phyloP scores from a whole-genome alignment of 225 moss, liverwort and hornwort species.

The Straminergon stramineum region DNA sequence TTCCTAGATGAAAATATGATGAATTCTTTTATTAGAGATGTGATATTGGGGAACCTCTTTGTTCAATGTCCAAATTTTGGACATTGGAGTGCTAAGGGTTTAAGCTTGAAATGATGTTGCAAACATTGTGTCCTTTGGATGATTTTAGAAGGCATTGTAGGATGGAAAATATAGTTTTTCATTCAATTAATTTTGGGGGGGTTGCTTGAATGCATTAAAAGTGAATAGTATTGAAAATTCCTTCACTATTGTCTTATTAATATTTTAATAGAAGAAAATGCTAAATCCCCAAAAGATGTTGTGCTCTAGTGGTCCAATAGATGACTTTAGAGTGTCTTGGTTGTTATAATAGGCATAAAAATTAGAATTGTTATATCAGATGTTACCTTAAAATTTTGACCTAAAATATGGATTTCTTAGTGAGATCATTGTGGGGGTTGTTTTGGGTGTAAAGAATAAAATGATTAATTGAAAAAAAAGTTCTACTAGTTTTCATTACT shows the following conservation, averaged over 20 bases:
- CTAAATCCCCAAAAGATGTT: neutral
- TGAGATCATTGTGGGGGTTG: too few species aligned
- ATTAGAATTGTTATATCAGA: too few species aligned
- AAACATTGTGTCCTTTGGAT: accelerated
- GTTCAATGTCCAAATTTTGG: too few species aligned
- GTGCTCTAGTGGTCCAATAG: accelerated
- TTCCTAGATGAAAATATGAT: too few species aligned
- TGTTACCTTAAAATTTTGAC: too few species aligned
- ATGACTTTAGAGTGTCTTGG: accelerated
- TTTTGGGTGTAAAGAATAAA: neutral
- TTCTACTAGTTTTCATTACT: neutral
- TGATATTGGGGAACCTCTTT: too few species aligned
- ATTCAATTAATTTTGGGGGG: neutral
- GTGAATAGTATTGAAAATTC: neutral
- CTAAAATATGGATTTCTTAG: too few species aligned
- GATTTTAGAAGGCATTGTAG: neutral
- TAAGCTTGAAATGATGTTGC: too few species aligned
- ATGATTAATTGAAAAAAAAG: neutral
- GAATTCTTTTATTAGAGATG: too few species aligned
- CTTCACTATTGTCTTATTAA: accelerated
- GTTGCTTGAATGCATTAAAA: neutral
- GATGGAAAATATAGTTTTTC: neutral
- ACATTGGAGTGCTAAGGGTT: too few species aligned
- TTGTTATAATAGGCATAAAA: too few species aligned
- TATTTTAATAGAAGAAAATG: neutral